Conservation (phyloP, 2,329 filamentous ascomycete species). For the Trematosphaeria pertusa region DNA sequence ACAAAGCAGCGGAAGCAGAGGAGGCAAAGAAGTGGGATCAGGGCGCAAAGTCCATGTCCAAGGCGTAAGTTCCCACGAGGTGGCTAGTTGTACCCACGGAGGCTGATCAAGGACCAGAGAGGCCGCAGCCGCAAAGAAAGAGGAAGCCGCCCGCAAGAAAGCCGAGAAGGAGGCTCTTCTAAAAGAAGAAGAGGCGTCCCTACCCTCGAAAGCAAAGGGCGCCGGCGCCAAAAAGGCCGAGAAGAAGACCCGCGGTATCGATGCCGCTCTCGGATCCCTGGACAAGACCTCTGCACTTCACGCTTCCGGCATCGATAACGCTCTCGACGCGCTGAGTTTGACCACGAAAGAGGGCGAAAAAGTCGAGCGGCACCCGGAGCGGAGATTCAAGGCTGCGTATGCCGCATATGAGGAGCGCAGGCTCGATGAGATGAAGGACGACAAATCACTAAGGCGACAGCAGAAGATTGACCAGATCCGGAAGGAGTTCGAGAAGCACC, state of each 20-base stretch:
- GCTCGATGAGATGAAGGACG: constrained; percentile 82
- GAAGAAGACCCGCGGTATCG: constrained; percentile 70
- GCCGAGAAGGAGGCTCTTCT: constrained; percentile 86
- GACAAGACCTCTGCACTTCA: constrained; percentile 66
- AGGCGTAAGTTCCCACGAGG: constrained; percentile 73
- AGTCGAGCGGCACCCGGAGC: constrained; percentile 87
- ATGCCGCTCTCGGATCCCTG: constrained; percentile 60
- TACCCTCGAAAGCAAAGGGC: constrained; percentile 67
- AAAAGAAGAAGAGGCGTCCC: constrained; percentile 79
- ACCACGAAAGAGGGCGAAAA: constrained; percentile 68
- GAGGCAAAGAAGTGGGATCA: constrained; percentile 84
- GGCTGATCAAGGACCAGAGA: constrained; percentile 63
- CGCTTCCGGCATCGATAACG: constrained; percentile 90
- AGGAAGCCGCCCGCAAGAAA: constrained; percentile 84
- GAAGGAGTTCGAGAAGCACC: constrained; percentile 94
- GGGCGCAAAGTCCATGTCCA: constrained; percentile 82
- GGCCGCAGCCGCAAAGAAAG: constrained; percentile 82
- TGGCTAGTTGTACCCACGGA: constrained; percentile 9
- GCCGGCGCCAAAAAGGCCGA: constrained; percentile 69
- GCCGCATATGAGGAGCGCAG: constrained; percentile 81
- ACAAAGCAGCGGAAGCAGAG: constrained; percentile 68
- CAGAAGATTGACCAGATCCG: constrained; percentile 84
- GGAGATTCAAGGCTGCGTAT: constrained; percentile 85
- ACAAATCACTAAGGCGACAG: constrained; percentile 80
- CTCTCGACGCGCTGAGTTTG: constrained; percentile 82